Percentiles rank a stretch among this genome's conserved stretches.
phyloP scores from a whole-genome alignment of 305 asterid species.

The Fraxinus paxiana region DNA sequence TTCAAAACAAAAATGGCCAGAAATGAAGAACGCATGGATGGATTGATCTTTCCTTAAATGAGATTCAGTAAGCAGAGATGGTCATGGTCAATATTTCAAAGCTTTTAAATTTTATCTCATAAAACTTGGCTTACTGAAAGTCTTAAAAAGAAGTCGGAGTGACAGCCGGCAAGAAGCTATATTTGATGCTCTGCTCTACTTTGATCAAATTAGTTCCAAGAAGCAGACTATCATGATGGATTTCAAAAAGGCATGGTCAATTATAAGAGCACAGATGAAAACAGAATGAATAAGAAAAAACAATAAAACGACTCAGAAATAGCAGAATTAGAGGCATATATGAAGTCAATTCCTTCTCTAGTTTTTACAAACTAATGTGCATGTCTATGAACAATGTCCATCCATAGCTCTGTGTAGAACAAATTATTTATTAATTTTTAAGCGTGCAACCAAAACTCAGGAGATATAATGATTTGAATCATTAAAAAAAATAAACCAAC shows the following conservation, averaged over 20 bases:
- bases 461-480: constrained; percentile 16
- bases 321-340: background rate
- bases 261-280: background rate
- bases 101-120: background rate
- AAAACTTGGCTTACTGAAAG: background rate
- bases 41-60: background rate
- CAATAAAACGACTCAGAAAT: background rate
- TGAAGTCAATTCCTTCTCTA: background rate
- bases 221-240: background rate
- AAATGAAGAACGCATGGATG: background rate
- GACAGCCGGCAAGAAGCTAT: background rate
- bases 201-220: background rate
- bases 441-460: background rate
- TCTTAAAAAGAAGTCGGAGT: background rate
- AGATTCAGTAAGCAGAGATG: background rate
- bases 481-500: constrained; percentile 14
- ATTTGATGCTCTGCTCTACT: background rate
- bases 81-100: background rate
- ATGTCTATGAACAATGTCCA: background rate
- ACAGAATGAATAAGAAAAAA: background rate
- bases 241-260: background rate
- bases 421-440: background rate
- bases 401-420: background rate
- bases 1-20: background rate
- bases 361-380: background rate